A percentile compares a stretch with the other conserved stretches of the same genome.
Evolutionary conservation across 768 basidiomycete genomes (phyloP).

Genomic region (Thelephora ganbajun): DNA sequence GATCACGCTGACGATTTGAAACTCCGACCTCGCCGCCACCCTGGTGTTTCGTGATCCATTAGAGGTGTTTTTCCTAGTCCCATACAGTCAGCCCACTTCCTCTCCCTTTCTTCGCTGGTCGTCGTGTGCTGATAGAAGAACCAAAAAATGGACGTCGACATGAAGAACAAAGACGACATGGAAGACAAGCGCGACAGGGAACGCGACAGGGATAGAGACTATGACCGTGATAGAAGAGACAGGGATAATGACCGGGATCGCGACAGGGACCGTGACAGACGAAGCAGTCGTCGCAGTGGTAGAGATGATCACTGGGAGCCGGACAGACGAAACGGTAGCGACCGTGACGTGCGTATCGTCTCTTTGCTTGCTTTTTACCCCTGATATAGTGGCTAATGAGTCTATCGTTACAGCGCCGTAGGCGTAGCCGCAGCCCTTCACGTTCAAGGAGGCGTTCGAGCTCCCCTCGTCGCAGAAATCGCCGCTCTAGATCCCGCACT

Average conservation of each 20-base stretch:
- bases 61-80: no score
- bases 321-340: constrained; percentile 47
- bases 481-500: constrained; percentile 42
- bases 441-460: constrained; percentile 58
- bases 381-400: background rate
- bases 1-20: no score
- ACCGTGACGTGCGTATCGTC: constrained; percentile 30
- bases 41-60: no score
- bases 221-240: constrained; percentile 30
- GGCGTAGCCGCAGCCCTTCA: constrained; percentile 53
- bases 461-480: constrained; percentile 45
- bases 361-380: background rate
- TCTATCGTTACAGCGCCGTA: constrained; percentile 15
- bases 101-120: background rate
- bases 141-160: constrained; percentile 59
- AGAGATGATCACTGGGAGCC: constrained; percentile 77
- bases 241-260: constrained; percentile 23
- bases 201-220: constrained; percentile 27
- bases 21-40: no score
- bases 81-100: background rate
- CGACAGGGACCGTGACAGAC: constrained; percentile 17
- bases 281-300: constrained; percentile 24
- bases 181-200: constrained; percentile 44
- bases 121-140: background rate
- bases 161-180: constrained; percentile 63